Percentiles rank a stretch among this genome's conserved stretches.
These are phyloP conservation scores for Penicillium rolfsii DNA, from an alignment of 2,329 filamentous ascomycete species.

Conservation along the genomic window DNA sequence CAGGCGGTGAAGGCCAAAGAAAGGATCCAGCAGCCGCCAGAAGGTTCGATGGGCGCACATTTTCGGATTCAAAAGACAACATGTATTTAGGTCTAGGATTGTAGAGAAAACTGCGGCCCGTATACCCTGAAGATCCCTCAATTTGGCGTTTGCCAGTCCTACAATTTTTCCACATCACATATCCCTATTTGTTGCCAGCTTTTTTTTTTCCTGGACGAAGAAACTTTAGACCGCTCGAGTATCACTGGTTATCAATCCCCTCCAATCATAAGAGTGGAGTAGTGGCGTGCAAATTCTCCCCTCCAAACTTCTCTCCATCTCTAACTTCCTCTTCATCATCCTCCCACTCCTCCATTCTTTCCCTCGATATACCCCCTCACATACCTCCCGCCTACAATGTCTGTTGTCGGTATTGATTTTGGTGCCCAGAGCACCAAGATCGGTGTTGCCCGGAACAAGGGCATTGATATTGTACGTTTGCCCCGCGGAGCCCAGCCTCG, in stretches of 20 bases:
- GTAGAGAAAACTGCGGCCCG: background rate
- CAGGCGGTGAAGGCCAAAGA: conserved; percentile 33
- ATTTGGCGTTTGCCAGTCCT: background rate
- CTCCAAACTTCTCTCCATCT: conserved; percentile 32
- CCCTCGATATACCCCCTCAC: conserved; percentile 19
- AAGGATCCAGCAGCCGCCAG: conserved; percentile 40
- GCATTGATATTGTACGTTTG: conserved; percentile 86
- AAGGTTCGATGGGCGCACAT: conserved; percentile 43
- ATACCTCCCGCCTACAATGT: conserved; percentile 52
- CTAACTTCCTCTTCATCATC: conserved; percentile 28
- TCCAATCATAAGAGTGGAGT: conserved; percentile 40
- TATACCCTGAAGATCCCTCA: background rate
- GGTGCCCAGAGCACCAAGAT: conserved; percentile 96
- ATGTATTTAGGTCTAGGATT: conserved; percentile 20
- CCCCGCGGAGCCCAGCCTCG: conserved; percentile 25
- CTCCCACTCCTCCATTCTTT: conserved; percentile 27
- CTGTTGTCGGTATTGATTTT: conserved; percentile 83
- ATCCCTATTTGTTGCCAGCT: background rate
- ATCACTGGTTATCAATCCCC: conserved; percentile 33
- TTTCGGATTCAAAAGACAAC: conserved; percentile 13
- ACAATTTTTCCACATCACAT: background rate
- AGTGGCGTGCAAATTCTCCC: conserved; percentile 47
- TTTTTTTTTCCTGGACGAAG: background rate
- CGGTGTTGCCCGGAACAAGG: conserved; percentile 95
- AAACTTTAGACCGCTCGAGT: conserved; percentile 30